Conservation (phyloP, 2,329 filamentous ascomycete species). For the Exophiala dermatitidis region DNA sequence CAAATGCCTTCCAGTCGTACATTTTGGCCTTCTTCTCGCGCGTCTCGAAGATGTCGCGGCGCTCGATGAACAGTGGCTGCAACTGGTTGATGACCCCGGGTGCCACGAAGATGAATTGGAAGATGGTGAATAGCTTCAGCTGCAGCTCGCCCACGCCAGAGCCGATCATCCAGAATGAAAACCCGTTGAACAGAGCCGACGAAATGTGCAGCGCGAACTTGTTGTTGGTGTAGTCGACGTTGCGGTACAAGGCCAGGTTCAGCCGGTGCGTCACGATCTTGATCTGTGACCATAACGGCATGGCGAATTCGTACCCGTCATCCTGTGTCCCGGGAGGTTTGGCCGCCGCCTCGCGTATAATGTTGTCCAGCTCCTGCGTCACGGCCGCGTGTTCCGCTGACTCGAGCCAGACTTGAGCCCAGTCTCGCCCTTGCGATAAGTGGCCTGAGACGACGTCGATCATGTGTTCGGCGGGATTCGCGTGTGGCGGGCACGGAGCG, state of each 20-base stretch:
- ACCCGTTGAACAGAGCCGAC: constrained; percentile 43
- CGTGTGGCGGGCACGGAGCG: constrained; percentile 53
- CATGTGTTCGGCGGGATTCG: constrained; percentile 50
- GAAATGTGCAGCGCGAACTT: constrained; percentile 53
- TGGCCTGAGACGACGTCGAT: constrained; percentile 40
- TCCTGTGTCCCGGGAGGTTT: constrained; percentile 40
- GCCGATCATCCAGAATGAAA: constrained; percentile 62
- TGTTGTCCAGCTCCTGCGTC: constrained; percentile 55
- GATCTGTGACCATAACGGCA: constrained; percentile 56
- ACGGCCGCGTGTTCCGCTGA: constrained; percentile 54
- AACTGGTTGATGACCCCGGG: constrained; percentile 43
- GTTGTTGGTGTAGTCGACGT: constrained; percentile 59
- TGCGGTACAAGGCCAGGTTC: constrained; percentile 59
- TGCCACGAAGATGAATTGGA: constrained; percentile 53
- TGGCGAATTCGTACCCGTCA: constrained; percentile 56
- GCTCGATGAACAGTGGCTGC: constrained; percentile 63
- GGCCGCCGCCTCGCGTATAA: constrained; percentile 45
- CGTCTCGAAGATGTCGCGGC: constrained; percentile 57
- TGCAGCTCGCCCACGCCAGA: constrained; percentile 59
- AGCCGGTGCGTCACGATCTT: constrained; percentile 59
- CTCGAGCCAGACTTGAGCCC: constrained; percentile 64
- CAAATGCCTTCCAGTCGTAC: constrained; percentile 69
- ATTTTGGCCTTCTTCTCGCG: constrained; percentile 65
- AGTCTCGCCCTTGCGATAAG: constrained; percentile 51
- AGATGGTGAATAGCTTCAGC: constrained; percentile 63